A percentile compares a stretch with the other conserved stretches of the same genome.
Conservation (phyloP, 2,329 filamentous ascomycete genomes). For the Fusarium drepaniforme region DNA sequence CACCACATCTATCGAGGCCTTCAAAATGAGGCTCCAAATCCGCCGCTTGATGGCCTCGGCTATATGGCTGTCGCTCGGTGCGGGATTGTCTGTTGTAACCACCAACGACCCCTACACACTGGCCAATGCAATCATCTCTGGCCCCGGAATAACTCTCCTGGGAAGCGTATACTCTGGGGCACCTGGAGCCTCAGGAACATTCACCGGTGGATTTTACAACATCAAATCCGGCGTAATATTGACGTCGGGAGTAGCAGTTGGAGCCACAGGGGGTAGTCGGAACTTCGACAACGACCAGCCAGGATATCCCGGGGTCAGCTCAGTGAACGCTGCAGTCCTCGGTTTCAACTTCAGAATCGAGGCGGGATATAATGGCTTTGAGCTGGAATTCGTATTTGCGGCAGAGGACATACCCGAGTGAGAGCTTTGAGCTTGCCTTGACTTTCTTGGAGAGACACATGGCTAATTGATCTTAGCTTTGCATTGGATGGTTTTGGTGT, state of each 20-base stretch:
- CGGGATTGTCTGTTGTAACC: neutral
- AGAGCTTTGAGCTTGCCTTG: neutral
- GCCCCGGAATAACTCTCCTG: neutral
- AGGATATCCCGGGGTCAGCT: neutral
- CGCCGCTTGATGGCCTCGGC: neutral
- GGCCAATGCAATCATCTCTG: constrained; percentile 5
- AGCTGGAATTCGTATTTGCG: constrained; percentile 24
- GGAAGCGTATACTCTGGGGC: neutral
- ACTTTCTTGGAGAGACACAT: neutral
- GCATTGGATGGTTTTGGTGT: too few relatives aligned
- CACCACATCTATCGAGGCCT: neutral
- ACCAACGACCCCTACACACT: neutral
- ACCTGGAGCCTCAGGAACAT: neutral
- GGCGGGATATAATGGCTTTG: neutral
- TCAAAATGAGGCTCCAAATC: neutral
- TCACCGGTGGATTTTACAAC: constrained; percentile 17
- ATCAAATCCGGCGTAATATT: constrained; percentile 18
- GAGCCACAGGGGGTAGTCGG: neutral
- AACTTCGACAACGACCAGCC: constrained; percentile 9
- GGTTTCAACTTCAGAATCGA: too few relatives aligned
- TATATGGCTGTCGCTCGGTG: neutral
- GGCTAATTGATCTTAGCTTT: neutral
- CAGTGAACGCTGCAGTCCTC: constrained; percentile 15
- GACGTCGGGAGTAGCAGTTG: constrained; percentile 6
- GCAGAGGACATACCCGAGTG: constrained; percentile 10